Conservation (phyloP, 352 stramenopile species). For the Globisporangium recalcitrans region DNA sequence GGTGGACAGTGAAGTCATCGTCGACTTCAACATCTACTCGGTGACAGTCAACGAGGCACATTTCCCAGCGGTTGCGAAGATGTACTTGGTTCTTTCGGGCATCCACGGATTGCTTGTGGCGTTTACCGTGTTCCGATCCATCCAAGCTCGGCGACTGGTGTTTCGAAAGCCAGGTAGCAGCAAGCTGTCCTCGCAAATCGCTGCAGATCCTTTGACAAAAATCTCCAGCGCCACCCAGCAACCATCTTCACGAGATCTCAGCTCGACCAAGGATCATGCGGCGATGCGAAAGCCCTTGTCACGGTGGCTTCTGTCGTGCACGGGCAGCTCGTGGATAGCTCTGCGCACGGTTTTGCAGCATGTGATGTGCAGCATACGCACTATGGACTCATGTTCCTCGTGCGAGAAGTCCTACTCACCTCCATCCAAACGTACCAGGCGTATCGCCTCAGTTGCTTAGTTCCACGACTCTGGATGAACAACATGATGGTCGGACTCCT, state of each 20-base stretch:
- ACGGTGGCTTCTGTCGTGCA: background rate
- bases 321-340: background rate
- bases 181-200: background rate
- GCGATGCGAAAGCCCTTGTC: background rate
- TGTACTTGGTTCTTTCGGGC: constrained; percentile 11
- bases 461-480: constrained; percentile 23
- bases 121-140: constrained; percentile 7
- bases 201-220: background rate
- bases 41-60: constrained; percentile 6
- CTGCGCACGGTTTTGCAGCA: background rate
- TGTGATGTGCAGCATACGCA: background rate
- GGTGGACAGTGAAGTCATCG: constrained; percentile 3
- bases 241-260: background rate
- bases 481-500: constrained; percentile 16
- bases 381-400: constrained; percentile 2
- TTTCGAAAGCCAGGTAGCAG: constrained; percentile 5
- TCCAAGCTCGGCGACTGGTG: constrained; percentile 6
- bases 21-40: constrained; percentile 11
- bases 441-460: constrained; percentile 19
- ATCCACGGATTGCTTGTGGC: constrained; percentile 8
- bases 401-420: constrained; percentile 1
- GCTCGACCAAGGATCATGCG: background rate
- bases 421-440: constrained; percentile 1
- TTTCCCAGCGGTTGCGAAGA: constrained; percentile 5
- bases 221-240: background rate